Conservation (phyloP, 176 grass and related monocot species). For the Raddia distichophylla region DNA sequence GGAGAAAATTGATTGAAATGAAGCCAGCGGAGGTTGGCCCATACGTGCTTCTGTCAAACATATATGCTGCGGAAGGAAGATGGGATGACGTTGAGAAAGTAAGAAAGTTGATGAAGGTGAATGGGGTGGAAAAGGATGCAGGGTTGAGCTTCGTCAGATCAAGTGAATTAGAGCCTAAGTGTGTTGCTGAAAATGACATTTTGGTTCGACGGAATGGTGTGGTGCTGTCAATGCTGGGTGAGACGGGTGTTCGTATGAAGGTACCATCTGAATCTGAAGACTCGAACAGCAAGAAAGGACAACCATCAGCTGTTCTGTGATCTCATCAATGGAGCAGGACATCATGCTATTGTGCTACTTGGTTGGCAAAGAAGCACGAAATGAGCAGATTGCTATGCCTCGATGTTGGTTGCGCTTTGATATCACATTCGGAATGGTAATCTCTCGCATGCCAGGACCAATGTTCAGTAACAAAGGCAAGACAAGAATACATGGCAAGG, state of each 20-base stretch:
- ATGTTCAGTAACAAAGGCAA: neutral
- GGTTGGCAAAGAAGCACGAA: neutral
- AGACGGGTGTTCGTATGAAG: constrained; percentile 43
- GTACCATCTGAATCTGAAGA: constrained; percentile 6
- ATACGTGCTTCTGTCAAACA: constrained; percentile 59
- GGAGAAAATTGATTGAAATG: constrained; percentile 67
- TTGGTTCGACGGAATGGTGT: constrained; percentile 27
- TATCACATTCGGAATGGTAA: neutral
- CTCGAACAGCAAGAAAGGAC: neutral
- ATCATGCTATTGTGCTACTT: neutral
- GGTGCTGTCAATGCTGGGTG: constrained; percentile 35
- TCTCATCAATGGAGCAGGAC: neutral
- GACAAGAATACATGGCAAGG: neutral
- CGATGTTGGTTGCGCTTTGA: neutral
- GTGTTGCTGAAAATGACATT: neutral
- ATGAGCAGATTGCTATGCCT: neutral
- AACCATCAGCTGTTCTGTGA: neutral
- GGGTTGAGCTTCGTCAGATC: constrained; percentile 45
- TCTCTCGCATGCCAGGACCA: neutral
- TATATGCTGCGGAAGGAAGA: constrained; percentile 56
- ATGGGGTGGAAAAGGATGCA: constrained; percentile 33
- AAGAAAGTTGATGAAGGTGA: constrained; percentile 59
- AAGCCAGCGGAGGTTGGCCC: constrained; percentile 51
- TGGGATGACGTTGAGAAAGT: constrained; percentile 70
- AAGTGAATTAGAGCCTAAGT: neutral